Evolutionary conservation across 2,329 filamentous ascomycete species (phyloP).

Genomic region (Alternaria sp.): DNA sequence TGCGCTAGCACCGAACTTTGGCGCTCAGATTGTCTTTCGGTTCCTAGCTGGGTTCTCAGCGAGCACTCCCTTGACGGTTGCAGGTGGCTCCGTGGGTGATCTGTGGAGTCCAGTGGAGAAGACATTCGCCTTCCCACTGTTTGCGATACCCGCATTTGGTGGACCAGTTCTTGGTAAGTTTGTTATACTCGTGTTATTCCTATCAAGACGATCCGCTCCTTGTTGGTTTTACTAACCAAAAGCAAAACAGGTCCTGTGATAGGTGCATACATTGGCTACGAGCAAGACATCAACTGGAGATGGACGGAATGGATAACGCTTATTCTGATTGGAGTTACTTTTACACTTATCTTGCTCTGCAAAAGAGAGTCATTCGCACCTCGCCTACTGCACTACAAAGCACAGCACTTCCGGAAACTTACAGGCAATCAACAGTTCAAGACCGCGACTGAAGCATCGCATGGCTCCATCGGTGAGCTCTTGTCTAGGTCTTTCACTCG

Average conservation of each 20-base stretch:
- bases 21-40: conserved; percentile 59
- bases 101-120: conserved; percentile 34
- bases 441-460: conserved; percentile 57
- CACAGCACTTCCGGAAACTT: conserved; percentile 37
- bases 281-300: conserved; percentile 30
- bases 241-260: conserved; percentile 56
- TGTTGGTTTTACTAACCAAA: neutral
- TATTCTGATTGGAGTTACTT: conserved; percentile 28
- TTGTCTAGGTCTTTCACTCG: conserved; percentile 49
- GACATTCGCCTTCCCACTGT: conserved; percentile 38
- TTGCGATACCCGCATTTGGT: conserved; percentile 26
- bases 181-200: neutral
- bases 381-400: conserved; percentile 45
- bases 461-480: conserved; percentile 47
- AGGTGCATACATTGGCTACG: conserved; percentile 35
- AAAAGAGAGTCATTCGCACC: conserved; percentile 36
- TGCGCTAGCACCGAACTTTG: conserved; percentile 55
- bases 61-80: conserved; percentile 42
- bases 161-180: conserved; percentile 29
- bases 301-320: conserved; percentile 41
- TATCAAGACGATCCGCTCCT: neutral
- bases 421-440: conserved; percentile 55
- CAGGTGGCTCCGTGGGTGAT: conserved; percentile 31
- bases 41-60: conserved; percentile 61
- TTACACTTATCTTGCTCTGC: conserved; percentile 23